phyloP scores from a whole-genome alignment of 305 asterid species.

The Petunia hybrid region DNA sequence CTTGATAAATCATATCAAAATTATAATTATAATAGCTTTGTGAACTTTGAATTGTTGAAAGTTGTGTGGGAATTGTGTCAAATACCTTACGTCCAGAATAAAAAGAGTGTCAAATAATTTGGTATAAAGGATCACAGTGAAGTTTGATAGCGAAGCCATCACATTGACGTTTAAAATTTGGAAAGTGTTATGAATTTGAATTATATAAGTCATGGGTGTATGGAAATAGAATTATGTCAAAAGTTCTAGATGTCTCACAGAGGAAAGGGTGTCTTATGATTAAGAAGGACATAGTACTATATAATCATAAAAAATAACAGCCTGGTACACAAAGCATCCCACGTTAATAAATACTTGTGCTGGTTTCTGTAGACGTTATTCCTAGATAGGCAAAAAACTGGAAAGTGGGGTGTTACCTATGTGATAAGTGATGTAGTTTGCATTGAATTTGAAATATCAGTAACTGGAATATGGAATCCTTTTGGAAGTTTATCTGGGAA shows the following conservation, averaged over 20 bases:
- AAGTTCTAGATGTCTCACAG: background rate
- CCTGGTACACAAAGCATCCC: too few relatives aligned
- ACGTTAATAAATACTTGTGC: background rate
- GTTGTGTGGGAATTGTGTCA: background rate
- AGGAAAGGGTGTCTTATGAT: background rate
- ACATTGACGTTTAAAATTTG: background rate
- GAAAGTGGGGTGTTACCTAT: background rate
- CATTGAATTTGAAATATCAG: background rate
- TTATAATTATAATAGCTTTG: background rate
- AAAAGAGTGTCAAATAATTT: background rate
- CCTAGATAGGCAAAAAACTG: background rate
- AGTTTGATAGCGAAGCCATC: conserved; percentile 1
- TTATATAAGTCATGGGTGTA: background rate
- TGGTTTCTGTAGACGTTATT: background rate
- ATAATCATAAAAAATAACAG: background rate
- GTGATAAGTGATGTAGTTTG: background rate
- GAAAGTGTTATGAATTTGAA: background rate
- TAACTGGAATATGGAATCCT: background rate
- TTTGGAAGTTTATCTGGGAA: conserved; percentile 16
- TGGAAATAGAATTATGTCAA: background rate
- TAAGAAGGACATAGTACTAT: background rate
- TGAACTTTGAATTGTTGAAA: background rate
- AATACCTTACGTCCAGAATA: background rate
- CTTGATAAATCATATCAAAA: background rate
- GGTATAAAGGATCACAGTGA: background rate